Evolutionary conservation across 2,329 filamentous ascomycete species (phyloP).

Genomic region (Shiraia bambusicola): DNA sequence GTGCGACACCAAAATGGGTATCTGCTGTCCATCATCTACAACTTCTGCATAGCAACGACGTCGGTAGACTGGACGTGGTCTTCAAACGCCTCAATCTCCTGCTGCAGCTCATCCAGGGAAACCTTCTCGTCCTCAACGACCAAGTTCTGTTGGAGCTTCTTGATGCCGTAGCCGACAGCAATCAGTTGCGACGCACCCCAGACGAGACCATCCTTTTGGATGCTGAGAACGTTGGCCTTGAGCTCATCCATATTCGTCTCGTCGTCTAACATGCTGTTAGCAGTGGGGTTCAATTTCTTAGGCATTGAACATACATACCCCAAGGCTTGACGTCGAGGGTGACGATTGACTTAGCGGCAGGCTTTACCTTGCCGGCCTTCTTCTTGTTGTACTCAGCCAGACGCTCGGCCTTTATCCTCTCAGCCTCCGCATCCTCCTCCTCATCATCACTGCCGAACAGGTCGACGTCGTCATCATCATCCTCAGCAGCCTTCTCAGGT

Average conservation of each 20-base stretch:
- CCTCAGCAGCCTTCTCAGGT: conserved; percentile 62
- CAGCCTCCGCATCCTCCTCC: conserved; percentile 68
- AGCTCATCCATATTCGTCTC: conserved; percentile 89
- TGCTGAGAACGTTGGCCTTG: conserved; percentile 75
- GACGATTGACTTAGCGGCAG: conserved; percentile 91
- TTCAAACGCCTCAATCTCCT: conserved; percentile 82
- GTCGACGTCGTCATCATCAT: conserved; percentile 74
- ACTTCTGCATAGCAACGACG: conserved; percentile 63
- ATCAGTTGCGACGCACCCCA: conserved; percentile 94
- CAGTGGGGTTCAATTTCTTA: not conserved
- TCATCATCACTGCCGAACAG: conserved; percentile 93
- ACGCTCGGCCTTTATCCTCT: conserved; percentile 80
- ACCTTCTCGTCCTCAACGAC: conserved; percentile 98
- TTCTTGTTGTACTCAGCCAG: conserved; percentile 94
- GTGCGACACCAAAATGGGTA: not conserved
- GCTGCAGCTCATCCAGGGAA: conserved; percentile 81
- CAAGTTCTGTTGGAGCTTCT: conserved; percentile 98
- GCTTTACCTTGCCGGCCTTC: conserved; percentile 92
- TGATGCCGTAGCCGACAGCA: conserved; percentile 93
- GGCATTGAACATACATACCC: conserved; percentile 68
- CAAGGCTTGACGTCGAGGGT: conserved; percentile 97
- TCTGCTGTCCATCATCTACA: conserved; percentile 31
- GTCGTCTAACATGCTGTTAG: conserved; percentile 62
- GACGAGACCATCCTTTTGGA: conserved; percentile 90
- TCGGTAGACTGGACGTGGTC: conserved; percentile 96